A percentile compares a stretch with the other conserved stretches of the same genome.
phyloP scores from a whole-genome alignment of 495 filamentous ascomycete genomes.

The Aspergillus haitiensis region DNA sequence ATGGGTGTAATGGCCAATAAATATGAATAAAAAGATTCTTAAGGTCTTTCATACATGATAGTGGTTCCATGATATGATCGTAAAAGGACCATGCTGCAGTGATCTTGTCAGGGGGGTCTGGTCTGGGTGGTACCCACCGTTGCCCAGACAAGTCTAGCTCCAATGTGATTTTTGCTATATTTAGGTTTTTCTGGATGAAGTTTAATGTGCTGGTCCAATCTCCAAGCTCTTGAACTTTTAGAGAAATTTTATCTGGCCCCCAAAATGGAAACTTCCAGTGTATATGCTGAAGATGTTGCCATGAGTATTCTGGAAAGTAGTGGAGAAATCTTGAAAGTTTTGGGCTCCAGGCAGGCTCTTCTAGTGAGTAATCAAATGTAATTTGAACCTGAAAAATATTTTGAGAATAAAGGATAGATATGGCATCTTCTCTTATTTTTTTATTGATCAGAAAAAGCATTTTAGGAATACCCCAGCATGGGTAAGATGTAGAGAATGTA shows the following conservation, averaged over 20 bases:
- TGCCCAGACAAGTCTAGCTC: no score
- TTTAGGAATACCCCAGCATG: conserved; percentile 4
- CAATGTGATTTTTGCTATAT: neutral
- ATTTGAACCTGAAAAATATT: neutral
- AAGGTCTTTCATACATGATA: neutral
- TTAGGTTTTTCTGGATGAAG: neutral
- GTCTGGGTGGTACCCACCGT: no score
- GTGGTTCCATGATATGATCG: neutral
- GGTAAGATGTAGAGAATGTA: conserved; percentile 5
- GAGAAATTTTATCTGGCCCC: neutral
- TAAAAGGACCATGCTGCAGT: neutral
- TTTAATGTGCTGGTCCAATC: neutral
- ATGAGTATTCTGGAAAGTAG: conserved; percentile 4
- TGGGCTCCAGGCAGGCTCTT: neutral
- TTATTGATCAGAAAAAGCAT: conserved; percentile 7
- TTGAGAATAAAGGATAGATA: neutral
- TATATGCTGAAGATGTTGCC: neutral
- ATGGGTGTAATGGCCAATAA: neutral
- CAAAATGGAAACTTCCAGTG: neutral
- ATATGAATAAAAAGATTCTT: neutral
- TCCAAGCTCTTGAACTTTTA: neutral
- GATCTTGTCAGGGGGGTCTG: neutral
- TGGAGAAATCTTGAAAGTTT: neutral
- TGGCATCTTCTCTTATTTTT: neutral
- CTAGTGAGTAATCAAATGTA: neutral